Percentiles rank a stretch among this genome's conserved stretches.
Conservation (phyloP, 768 basidiomycete genomes). For the Xerocomellus amylosporus region DNA sequence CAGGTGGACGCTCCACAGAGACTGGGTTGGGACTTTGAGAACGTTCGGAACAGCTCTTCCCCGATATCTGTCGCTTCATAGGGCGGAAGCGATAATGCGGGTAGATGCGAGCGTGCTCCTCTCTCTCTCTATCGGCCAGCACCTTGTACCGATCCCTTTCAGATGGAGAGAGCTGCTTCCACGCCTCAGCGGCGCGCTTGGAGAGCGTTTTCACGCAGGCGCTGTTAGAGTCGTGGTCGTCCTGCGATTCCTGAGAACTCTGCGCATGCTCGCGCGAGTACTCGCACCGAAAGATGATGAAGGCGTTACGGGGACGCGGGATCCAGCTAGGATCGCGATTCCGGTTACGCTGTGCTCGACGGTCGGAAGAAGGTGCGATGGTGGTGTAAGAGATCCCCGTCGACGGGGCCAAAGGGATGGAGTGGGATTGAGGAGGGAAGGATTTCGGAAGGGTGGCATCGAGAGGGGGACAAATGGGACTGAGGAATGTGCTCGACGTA, state of each 20-base stretch:
- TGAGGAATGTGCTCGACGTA: conserved; percentile 1
- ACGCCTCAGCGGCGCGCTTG: conserved; percentile 74
- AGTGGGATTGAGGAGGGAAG: neutral
- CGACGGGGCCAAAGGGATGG: neutral
- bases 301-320: conserved; percentile 66
- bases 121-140: conserved; percentile 54
- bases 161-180: conserved; percentile 53
- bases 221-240: conserved; percentile 18
- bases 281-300: conserved; percentile 72
- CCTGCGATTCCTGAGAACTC: conserved; percentile 33
- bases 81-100: conserved; percentile 68
- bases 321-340: conserved; percentile 55
- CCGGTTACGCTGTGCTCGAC: conserved; percentile 39
- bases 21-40: neutral
- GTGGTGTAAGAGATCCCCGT: neutral
- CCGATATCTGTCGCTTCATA: conserved; percentile 36
- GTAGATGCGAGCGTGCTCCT: conserved; percentile 53
- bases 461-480: conserved; percentile 18
- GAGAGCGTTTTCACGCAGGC: conserved; percentile 56
- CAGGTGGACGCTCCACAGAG: conserved; percentile 5
- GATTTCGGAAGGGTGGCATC: neutral
- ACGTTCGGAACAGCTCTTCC: conserved; percentile 15
- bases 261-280: conserved; percentile 50
- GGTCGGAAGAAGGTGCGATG: conserved; percentile 37
- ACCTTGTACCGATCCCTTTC: conserved; percentile 50